A percentile compares a stretch with the other conserved stretches of the same genome.
These are phyloP conservation scores for Talaromyces wortmannii DNA, from an alignment of 495 filamentous ascomycete species.

Conservation along the genomic window DNA sequence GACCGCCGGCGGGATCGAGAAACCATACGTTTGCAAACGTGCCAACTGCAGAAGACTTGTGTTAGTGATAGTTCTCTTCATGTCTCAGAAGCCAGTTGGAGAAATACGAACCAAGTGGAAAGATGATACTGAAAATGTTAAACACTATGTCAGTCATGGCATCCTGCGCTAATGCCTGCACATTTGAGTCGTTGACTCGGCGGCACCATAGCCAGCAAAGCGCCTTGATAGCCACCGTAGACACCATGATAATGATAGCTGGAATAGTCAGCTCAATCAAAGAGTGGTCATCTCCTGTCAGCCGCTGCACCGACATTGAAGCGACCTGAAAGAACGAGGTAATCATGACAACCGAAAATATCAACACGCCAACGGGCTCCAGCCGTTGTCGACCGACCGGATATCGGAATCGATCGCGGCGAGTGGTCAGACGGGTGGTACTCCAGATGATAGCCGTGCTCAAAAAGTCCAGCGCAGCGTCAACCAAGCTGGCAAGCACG, in stretches of 20 bases:
- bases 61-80: neutral
- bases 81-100: neutral
- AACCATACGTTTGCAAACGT: constrained; percentile 75
- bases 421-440: constrained; percentile 66
- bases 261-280: constrained; percentile 67
- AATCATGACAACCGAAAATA: constrained; percentile 81
- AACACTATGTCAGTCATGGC: constrained; percentile 75
- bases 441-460: constrained; percentile 82
- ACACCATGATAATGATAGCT: constrained; percentile 73
- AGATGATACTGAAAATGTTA: constrained; percentile 81
- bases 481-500: constrained; percentile 81
- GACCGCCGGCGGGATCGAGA: constrained; percentile 77
- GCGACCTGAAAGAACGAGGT: constrained; percentile 83
- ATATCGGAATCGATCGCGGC: constrained; percentile 73
- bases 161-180: constrained; percentile 72
- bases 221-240: constrained; percentile 75
- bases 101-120: constrained; percentile 22
- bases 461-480: constrained; percentile 82
- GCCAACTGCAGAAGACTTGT: constrained; percentile 48
- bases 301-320: constrained; percentile 59
- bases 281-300: constrained; percentile 57
- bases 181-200: constrained; percentile 77
- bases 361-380: constrained; percentile 71
- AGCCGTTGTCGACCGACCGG: constrained; percentile 73
- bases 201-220: constrained; percentile 90